Base-by-base conservation (phyloP, 805 yeast species). In the Monosporozyma yasuniensis region DNA sequence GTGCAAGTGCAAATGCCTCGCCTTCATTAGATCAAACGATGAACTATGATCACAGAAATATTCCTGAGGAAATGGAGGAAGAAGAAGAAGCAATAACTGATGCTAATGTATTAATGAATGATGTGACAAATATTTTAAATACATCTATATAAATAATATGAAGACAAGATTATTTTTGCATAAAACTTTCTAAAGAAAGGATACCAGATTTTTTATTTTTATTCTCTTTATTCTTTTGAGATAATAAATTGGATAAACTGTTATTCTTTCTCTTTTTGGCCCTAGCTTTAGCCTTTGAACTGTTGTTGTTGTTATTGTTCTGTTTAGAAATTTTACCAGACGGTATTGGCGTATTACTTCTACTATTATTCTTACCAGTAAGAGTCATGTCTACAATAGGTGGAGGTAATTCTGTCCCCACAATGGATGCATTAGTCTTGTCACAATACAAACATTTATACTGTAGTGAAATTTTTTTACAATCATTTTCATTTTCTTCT, bases 181-280 rank as follows among this genome's bases (percentile, higher is more conserved):
- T 71, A 55, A 78, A 77, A 49, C 75, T 79, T 66, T 74, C 75
- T 37, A 80, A 63, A 55, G 74, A 73, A 25, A 79, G 62, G 0
- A 76, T 57, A 32, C 41, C 21, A 19, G 21, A 14, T 11, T 19
- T 34, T 10, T 23, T 41, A 23, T 61, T 58, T 34, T 57, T 61
- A 34, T 58, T 64, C 25, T 66, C 69, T 42, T 67, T 65, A 52
- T 71, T 72, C 60, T 74, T 77, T 47, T 67, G 65, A 32, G 66
- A 65, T 35, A 79, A 60, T 52, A 78, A 56, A 49, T 63, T 70
- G 2, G 72, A 62, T 23, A 78, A 61, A 18, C 73, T 69, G 50
- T 69, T 74, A 57, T 67, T 67, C 59, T 74, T 77, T 44, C 78
- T 65, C 62, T 75, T 77, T 58, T 75, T 77, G 16, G 73, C 67